Base-by-base conservation (phyloP, 805 yeast genomes). In the Suhomyces canberraensis region DNA sequence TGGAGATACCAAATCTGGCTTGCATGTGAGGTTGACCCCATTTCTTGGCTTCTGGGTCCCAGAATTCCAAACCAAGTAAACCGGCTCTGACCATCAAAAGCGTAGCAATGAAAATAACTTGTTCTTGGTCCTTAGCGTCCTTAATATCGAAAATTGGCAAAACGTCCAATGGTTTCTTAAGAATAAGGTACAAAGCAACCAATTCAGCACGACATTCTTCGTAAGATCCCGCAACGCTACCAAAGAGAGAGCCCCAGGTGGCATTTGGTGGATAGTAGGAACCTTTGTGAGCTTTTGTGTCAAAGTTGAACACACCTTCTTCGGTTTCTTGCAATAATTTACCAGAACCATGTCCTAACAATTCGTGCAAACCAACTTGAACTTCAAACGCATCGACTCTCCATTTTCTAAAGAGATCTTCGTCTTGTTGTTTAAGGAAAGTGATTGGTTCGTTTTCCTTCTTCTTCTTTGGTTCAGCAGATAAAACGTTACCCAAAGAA, bases 1-100 rank as follows among this genome's bases (percentile, higher is more conserved):
- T 85, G 73, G 85, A 71, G 48, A 88, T 87, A 21, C 93, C 86
- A 62, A 75, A 88, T 60, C 96, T 73, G 3, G 95, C 96, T 65
- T 87, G 95, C 88, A 87, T 86, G 58, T 88, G 96, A 11, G 96
- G 81, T 65, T 88, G 96, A 20, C 96, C 96, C 95, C 96, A 88
- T 62, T 86, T 87, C 41, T 69, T 66, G 19, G 86, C 73, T 30
- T 62, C 61, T 26, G 95, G 95, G 59, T 88, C 95, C 88, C 95
- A 88, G 57, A 74, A 85, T 59, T 88, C 95, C 54, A 88, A 71
- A 6, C 85, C 91, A 24, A 84, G 53, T 33, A 88, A 66, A 40
- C 96, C 96, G 4, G 95, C 95, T 49, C 95, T 74, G 17, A 88
- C 84, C 96, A 88, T 88, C 46, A 77, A 79, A 45, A 87, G 64